These are phyloP conservation scores for Bruguiera hainesii DNA, from an alignment of 441 rosid species.

Conservation along the genomic window DNA sequence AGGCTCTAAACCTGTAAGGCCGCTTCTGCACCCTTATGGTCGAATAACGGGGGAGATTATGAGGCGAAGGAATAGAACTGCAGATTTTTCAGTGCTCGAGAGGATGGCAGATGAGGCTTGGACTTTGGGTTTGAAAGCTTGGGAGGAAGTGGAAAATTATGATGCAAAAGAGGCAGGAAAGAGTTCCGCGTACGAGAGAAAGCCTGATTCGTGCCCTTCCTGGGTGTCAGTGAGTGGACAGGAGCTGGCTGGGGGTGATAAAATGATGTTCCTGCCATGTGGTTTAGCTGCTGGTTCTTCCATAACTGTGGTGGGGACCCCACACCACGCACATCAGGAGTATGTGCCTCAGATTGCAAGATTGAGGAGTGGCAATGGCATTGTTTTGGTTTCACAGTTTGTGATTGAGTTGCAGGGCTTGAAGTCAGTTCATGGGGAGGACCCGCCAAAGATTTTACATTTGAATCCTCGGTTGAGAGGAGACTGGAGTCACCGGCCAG, in stretches of 20 bases:
- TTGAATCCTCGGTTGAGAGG: slow-evolving; percentile 90
- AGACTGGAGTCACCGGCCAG: slow-evolving; percentile 84
- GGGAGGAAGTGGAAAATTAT: slow-evolving; percentile 72
- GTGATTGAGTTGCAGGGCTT: slow-evolving; percentile 93
- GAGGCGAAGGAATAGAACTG: slow-evolving; percentile 64
- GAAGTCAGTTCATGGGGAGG: slow-evolving; percentile 90
- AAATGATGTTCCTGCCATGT: slow-evolving; percentile 86
- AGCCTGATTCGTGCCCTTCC: slow-evolving; percentile 64
- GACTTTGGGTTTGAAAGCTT: slow-evolving; percentile 83
- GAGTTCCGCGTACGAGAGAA: slow-evolving; percentile 41
- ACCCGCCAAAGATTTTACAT: slow-evolving; percentile 92
- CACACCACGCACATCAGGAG: slow-evolving; percentile 73
- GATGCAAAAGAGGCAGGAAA: slow-evolving; percentile 38
- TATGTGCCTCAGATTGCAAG: slow-evolving; percentile 68
- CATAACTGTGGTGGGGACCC: slow-evolving; percentile 82
- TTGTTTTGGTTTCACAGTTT: slow-evolving; percentile 84
- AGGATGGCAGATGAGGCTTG: slow-evolving; percentile 94
- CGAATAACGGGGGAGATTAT: slow-evolving; percentile 68
- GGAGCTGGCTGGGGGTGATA: slow-evolving; percentile 56
- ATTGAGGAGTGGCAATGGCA: slow-evolving; percentile 40
- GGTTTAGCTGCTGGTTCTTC: slow-evolving; percentile 95
- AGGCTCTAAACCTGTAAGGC: slow-evolving; percentile 42
- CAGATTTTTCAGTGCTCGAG: slow-evolving; percentile 58
- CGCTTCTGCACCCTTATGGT: slow-evolving; percentile 61
- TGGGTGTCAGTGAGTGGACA: slow-evolving; percentile 72